Evolutionary conservation across 441 rosid species (phyloP).

Genomic region (Mallotus repandus): DNA sequence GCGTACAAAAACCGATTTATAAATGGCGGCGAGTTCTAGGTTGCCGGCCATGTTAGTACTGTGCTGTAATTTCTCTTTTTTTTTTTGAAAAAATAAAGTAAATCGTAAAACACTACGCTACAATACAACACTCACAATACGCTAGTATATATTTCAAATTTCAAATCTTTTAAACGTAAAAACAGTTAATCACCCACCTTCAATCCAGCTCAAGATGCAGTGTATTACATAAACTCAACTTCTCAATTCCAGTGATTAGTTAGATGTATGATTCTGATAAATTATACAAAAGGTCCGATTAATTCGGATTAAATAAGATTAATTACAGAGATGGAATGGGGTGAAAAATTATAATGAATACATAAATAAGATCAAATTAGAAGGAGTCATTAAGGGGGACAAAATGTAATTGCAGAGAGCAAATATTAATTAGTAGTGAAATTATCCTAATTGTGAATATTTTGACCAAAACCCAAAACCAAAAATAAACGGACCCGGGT

Average conservation of each 20-base stretch:
- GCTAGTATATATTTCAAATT: too few relatives aligned
- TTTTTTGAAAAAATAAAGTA: not conserved
- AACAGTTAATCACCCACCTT: not conserved
- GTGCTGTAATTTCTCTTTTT: conserved; percentile 34
- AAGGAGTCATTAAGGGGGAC: not conserved
- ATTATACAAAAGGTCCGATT: too few relatives aligned
- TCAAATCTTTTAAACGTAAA: not conserved
- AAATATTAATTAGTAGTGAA: conserved; percentile 21
- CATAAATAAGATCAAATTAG: too few relatives aligned
- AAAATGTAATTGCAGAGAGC: not conserved
- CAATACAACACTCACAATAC: too few relatives aligned
- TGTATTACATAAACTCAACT: not conserved
- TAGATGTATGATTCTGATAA: too few relatives aligned
- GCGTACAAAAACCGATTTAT: conserved; percentile 47
- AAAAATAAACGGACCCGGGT: conserved; percentile 47
- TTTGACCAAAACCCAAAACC: conserved; percentile 24
- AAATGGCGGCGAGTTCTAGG: conserved; percentile 78
- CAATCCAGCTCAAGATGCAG: conserved; percentile 25
- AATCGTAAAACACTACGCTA: not conserved
- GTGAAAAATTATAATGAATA: too few relatives aligned
- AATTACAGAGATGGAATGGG: too few relatives aligned
- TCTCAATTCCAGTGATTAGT: not conserved
- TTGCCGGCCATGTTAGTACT: conserved; percentile 66
- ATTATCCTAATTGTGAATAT: not conserved
- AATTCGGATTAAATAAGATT: too few relatives aligned